Percentiles rank a stretch among this genome's conserved stretches.
Conservation (phyloP, 1,284 basidiomycete species). For the Ceratobasidium sp. region DNA sequence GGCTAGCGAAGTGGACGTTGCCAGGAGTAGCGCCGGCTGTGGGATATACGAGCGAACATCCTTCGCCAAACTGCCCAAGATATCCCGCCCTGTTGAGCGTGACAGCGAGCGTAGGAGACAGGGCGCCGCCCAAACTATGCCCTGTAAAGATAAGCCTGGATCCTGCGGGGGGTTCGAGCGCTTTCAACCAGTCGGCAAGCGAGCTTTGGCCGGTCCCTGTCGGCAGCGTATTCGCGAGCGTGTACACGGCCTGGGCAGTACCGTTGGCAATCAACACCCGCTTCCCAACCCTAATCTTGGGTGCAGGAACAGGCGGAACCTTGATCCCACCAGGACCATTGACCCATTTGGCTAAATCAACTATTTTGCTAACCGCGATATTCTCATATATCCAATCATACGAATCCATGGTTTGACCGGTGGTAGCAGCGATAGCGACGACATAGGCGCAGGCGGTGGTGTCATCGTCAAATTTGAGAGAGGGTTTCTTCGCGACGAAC, state of each 20-base stretch:
- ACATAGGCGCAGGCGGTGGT: background rate
- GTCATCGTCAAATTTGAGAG: slow-evolving; percentile 8
- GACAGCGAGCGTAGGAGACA: slow-evolving; percentile 22
- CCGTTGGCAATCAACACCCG: background rate
- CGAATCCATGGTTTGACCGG: no score
- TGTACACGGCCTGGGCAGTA: background rate
- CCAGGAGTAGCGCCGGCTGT: slow-evolving; percentile 26
- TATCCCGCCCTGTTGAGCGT: background rate
- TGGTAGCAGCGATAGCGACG: slow-evolving; percentile 36
- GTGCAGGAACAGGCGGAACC: no score
- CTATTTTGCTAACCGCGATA: background rate
- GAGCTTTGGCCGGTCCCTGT: no score
- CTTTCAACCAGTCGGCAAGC: slow-evolving; percentile 3
- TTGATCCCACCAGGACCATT: no score
- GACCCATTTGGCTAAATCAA: slow-evolving; percentile 12
- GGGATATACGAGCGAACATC: slow-evolving; percentile 15
- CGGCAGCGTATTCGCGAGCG: background rate
- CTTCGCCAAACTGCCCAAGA: background rate
- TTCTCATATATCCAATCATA: slow-evolving; percentile 24
- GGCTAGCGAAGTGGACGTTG: slow-evolving; percentile 19
- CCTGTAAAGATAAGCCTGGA: slow-evolving; percentile 39
- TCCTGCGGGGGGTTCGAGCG: background rate
- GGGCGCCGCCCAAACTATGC: slow-evolving; percentile 40
- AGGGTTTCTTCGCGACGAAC: slow-evolving; percentile 29
- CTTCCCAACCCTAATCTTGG: no score